Percentiles rank a stretch among this genome's conserved stretches.
These are phyloP conservation scores for Trypanosoma rangeli DNA, from an alignment of 208 protist species.

Conservation along the genomic window DNA sequence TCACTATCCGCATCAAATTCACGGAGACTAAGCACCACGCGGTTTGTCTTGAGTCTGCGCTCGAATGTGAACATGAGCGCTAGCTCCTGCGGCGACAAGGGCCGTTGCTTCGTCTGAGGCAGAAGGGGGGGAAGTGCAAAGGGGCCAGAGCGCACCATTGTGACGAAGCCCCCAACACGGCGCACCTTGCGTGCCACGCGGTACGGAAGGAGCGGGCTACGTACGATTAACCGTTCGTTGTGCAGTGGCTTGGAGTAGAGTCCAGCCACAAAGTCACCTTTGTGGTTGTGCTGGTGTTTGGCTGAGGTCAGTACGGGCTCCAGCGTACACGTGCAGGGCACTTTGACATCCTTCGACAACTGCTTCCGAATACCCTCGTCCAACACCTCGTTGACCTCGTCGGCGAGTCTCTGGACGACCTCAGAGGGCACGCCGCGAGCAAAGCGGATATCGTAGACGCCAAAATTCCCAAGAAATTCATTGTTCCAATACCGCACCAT, in stretches of 20 bases:
- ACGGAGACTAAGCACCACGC: constrained; percentile 71
- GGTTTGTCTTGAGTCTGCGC: constrained; percentile 76
- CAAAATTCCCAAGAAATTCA: constrained; percentile 84
- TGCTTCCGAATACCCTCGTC: constrained; percentile 35
- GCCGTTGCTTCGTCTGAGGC: constrained; percentile 34
- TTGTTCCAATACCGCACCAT: constrained; percentile 91
- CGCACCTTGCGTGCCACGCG: constrained; percentile 55
- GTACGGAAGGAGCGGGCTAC: constrained; percentile 77
- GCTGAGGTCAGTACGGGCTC: not conserved
- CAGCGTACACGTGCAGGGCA: constrained; percentile 59
- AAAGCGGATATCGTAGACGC: constrained; percentile 84
- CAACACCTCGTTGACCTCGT: constrained; percentile 36
- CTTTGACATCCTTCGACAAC: constrained; percentile 32
- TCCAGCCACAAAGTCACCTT: constrained; percentile 13
- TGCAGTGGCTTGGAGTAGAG: constrained; percentile 21
- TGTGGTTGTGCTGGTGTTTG: not conserved
- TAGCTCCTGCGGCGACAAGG: constrained; percentile 56
- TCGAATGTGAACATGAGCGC: constrained; percentile 87
- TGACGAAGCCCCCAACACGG: constrained; percentile 47
- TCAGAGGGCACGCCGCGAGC: constrained; percentile 52
- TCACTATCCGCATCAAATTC: constrained; percentile 56
- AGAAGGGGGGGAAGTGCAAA: constrained; percentile 58
- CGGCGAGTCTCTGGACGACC: constrained; percentile 39
- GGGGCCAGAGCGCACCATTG: constrained; percentile 67
- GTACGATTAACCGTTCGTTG: constrained; percentile 55